Conservation (phyloP, 2,329 filamentous ascomycete genomes). For the Aspergillus sp. region DNA sequence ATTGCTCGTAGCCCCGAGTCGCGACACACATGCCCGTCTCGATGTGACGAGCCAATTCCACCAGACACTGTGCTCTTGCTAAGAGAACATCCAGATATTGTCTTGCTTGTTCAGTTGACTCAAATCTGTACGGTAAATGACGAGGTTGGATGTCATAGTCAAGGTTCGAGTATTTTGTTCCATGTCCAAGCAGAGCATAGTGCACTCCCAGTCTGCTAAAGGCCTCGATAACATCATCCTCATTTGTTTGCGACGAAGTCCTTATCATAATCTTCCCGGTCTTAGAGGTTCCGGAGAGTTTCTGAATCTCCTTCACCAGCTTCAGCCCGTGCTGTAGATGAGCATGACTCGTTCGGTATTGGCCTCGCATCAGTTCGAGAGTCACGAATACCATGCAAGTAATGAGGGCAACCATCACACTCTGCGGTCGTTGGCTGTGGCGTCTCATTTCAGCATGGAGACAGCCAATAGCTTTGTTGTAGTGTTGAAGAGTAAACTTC, state of each 20-base stretch:
- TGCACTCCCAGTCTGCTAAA: neutral
- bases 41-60: neutral
- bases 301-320: neutral
- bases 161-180: neutral
- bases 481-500: conserved; percentile 39
- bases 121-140: neutral
- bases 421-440: neutral
- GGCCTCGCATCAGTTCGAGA: neutral
- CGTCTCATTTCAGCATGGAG: neutral
- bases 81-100: neutral
- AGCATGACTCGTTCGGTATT: neutral
- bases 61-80: neutral
- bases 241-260: neutral
- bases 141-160: neutral
- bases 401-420: neutral
- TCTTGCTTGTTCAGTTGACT: neutral
- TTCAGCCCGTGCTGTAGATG: neutral
- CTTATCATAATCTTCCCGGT: neutral
- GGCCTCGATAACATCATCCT: neutral
- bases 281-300: neutral
- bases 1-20: neutral
- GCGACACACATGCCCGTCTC: neutral
- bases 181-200: neutral
- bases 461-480: conserved; percentile 42
- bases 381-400: conserved; percentile 1